Evolutionary conservation across 306 rosid genomes (phyloP), one percentile per base, ranked within the genome.

Genomic region (Castanospermum australe): DNA sequence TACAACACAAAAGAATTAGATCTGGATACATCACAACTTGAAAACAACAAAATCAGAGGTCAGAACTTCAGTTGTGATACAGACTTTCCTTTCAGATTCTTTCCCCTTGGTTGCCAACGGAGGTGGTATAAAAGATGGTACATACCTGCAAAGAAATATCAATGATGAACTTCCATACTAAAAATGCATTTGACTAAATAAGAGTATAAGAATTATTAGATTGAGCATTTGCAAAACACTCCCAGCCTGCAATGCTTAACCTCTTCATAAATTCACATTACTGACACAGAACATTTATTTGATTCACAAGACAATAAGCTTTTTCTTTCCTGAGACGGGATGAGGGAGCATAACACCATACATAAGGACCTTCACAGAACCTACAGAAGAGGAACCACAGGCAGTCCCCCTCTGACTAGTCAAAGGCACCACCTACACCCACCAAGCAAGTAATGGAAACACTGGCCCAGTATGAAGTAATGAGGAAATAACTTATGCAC

Each of bases 91-190:
- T 66, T 96, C 99, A 48, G 91, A 67, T 90, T 96, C 99, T 83
- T 87, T 93, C 75, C 98, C 98, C 84, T 90, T 96, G 85, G 98
- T 86, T 78, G 98, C 94, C 89, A 93, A n/a, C 73, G 99, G 96
- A 78, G 97, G 97, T n/a, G 98, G 98, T 77, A 93, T 71, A 84
- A 96, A 96, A 78, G 97, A 96, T 50, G 98, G 98, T 39, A 96
- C 98, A 86, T 96, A 96, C 92, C 99, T 96, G 94, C 92, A 91
- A 74, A 72, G 56, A 79, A 71, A 87, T 73, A 80, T 70, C 41
- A 85, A 79, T 42, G 79, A 82, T 86, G 80, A 85, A 86, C 25
- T 86, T 67, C 82, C 77, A 62, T 74, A 71, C 84, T 24, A 84
- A 59, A 45, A 73, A 75, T 44, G 59, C 21, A 54, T 79, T 60